These are phyloP conservation scores for Scutellaria galericulata DNA, from an alignment of 257 asterid species.

Conservation along the genomic window DNA sequence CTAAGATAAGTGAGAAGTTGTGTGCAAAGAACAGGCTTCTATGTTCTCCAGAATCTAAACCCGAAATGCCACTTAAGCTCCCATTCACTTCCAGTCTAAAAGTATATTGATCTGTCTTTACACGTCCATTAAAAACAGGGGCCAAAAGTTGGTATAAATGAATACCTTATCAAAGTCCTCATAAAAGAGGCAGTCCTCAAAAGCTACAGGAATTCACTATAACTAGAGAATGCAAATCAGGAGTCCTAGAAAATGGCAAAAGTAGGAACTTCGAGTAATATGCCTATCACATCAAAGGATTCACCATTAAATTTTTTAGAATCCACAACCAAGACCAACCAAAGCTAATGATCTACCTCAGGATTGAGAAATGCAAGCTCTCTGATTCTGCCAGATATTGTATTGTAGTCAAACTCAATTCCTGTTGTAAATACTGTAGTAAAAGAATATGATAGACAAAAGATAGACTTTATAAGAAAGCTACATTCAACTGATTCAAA, in stretches of 20 bases:
- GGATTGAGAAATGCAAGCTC: conserved; percentile 99
- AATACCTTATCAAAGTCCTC: conserved; percentile 23
- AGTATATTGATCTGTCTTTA: not conserved
- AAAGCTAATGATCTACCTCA: conserved; percentile 54
- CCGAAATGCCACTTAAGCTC: conserved; percentile 5
- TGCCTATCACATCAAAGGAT: conserved; percentile 6
- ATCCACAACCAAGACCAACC: conserved; percentile 30
- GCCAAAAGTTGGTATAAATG: conserved; percentile 1
- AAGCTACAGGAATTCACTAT: conserved; percentile 10
- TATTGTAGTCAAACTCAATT: conserved; percentile 81
- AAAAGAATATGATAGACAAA: conserved; percentile 29
- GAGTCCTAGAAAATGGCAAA: conserved; percentile 4
- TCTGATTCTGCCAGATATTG: conserved; percentile 89
- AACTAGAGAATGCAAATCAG: not conserved
- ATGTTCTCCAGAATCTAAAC: conserved; percentile 4
- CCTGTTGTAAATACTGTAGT: conserved; percentile 81
- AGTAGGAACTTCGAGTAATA: not conserved
- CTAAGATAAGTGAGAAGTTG: conserved; percentile 9
- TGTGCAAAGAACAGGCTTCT: conserved; percentile 16
- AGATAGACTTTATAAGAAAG: conserved; percentile 11
- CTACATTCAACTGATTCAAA: not conserved
- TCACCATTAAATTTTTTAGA: conserved; percentile 31
- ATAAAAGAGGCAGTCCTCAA: conserved; percentile 3
- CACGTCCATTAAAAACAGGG: not conserved
- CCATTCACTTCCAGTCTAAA: not conserved